Conservation (phyloP, 371 early-diverging fungal genomes). For the Haplosporangium sp. region DNA sequence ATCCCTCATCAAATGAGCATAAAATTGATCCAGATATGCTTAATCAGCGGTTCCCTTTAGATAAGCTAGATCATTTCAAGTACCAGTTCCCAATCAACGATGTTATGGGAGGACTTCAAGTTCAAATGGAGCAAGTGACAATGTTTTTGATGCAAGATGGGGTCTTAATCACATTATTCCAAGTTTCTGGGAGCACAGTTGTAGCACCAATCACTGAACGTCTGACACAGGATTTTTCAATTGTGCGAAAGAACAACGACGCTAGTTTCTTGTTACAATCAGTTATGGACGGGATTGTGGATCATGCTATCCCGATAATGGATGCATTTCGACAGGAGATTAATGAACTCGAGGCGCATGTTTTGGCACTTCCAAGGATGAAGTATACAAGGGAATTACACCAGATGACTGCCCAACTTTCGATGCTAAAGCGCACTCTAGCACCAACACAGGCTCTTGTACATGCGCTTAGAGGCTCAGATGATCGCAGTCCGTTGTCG, state of each 20-base stretch:
- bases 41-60: slow-evolving; percentile 30
- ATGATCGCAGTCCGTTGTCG: slow-evolving; percentile 30
- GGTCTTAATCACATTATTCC: slow-evolving; percentile 59
- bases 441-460: slow-evolving; percentile 56
- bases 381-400: slow-evolving; percentile 55
- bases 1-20: slow-evolving; percentile 17
- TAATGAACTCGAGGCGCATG: slow-evolving; percentile 52
- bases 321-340: slow-evolving; percentile 59
- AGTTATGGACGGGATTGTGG: slow-evolving; percentile 60
- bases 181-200: slow-evolving; percentile 52
- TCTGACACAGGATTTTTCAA: slow-evolving; percentile 32
- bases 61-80: slow-evolving; percentile 29
- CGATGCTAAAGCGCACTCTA: slow-evolving; percentile 55
- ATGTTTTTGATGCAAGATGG: slow-evolving; percentile 44
- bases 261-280: slow-evolving; percentile 59
- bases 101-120: slow-evolving; percentile 10
- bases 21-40: slow-evolving; percentile 34
- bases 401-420: slow-evolving; percentile 52
- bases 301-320: slow-evolving; percentile 57
- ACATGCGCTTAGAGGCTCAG: slow-evolving; percentile 33
- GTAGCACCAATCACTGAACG: slow-evolving; percentile 51
- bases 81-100: slow-evolving; percentile 19
- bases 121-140: slow-evolving; percentile 53
- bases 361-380: slow-evolving; percentile 56
- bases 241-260: slow-evolving; percentile 52